These are phyloP conservation scores for Suhomyces chickasaworum DNA, from an alignment of 1,139 yeast genomes.

Conservation along the genomic window DNA sequence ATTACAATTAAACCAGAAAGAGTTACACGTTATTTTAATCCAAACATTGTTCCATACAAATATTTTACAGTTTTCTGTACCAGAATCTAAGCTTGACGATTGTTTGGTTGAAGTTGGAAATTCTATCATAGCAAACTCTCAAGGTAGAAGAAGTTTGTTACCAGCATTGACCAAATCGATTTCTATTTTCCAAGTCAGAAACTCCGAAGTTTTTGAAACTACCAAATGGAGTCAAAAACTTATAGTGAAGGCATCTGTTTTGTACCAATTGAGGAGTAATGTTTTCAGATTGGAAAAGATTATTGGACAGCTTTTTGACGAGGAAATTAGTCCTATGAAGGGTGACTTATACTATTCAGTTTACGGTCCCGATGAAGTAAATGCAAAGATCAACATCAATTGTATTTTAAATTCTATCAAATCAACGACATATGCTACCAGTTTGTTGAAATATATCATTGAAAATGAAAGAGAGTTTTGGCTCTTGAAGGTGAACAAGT, in stretches of 20 bases:
- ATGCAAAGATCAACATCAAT: constrained; percentile 53
- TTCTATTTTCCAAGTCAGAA: constrained; percentile 40
- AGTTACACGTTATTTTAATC: constrained; percentile 60
- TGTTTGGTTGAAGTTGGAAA: constrained; percentile 40
- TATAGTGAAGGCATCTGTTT: constrained; percentile 47
- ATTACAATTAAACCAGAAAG: constrained; percentile 64
- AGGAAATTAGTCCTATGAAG: constrained; percentile 26
- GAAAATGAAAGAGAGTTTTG: constrained; percentile 42
- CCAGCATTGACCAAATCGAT: constrained; percentile 57
- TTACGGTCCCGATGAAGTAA: constrained; percentile 64
- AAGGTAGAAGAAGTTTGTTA: constrained; percentile 67
- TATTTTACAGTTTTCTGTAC: constrained; percentile 23
- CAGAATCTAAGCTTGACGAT: constrained; percentile 26
- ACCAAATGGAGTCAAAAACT: constrained; percentile 58
- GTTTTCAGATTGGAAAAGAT: constrained; percentile 62
- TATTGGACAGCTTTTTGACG: constrained; percentile 54
- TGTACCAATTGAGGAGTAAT: constrained; percentile 58
- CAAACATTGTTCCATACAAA: constrained; percentile 37
- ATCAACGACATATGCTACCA: constrained; percentile 36
- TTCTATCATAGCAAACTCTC: constrained; percentile 52
- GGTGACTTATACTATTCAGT: constrained; percentile 46
- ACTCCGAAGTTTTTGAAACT: constrained; percentile 35
- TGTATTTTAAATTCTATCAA: constrained; percentile 43
- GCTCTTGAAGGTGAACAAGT: constrained; percentile 51
- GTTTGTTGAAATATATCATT: constrained; percentile 45